Evolutionary conservation across 768 basidiomycete genomes (phyloP).

Genomic region (Mycena rosella): DNA sequence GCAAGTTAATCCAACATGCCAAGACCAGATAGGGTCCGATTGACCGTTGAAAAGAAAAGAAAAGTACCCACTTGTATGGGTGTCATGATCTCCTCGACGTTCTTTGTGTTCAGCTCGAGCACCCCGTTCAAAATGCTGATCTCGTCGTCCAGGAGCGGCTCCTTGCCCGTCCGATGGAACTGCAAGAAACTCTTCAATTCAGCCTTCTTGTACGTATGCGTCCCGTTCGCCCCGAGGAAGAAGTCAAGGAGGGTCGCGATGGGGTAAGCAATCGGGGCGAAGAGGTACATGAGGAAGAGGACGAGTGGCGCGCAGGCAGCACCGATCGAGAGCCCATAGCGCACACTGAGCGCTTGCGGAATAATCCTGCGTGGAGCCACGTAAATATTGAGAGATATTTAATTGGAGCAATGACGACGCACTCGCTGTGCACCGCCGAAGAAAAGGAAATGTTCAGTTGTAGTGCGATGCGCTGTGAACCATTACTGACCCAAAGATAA

Average conservation of each 20-base stretch:
- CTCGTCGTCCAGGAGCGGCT: constrained; percentile 85
- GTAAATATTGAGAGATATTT: not conserved
- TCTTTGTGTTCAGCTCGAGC: constrained; percentile 81
- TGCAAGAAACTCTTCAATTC: constrained; percentile 82
- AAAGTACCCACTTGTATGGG: constrained; percentile 76
- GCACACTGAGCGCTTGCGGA: constrained; percentile 80
- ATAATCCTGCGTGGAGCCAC: constrained; percentile 65
- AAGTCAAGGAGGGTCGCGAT: constrained; percentile 86
- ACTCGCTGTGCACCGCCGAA: constrained; percentile 73
- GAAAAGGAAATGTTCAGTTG: constrained; percentile 43
- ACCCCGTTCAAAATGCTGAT: constrained; percentile 87
- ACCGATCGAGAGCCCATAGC: constrained; percentile 86
- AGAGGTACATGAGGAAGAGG: constrained; percentile 76
- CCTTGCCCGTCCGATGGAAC: constrained; percentile 83
- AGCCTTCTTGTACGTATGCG: constrained; percentile 80
- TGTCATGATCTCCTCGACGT: constrained; percentile 86
- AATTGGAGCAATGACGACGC: constrained; percentile 46
- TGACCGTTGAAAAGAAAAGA: no score
- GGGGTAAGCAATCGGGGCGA: constrained; percentile 85
- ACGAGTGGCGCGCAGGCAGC: constrained; percentile 85
- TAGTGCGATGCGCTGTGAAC: not conserved
- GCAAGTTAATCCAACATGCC: constrained; percentile 28
- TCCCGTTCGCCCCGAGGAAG: constrained; percentile 81
- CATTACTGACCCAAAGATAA: constrained; percentile 81
- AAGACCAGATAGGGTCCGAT: no score